Evolutionary conservation across 805 yeast genomes (phyloP), one percentile per base, ranked within the genome.

Genomic region (Sungouiozyma ichnusensis): DNA sequence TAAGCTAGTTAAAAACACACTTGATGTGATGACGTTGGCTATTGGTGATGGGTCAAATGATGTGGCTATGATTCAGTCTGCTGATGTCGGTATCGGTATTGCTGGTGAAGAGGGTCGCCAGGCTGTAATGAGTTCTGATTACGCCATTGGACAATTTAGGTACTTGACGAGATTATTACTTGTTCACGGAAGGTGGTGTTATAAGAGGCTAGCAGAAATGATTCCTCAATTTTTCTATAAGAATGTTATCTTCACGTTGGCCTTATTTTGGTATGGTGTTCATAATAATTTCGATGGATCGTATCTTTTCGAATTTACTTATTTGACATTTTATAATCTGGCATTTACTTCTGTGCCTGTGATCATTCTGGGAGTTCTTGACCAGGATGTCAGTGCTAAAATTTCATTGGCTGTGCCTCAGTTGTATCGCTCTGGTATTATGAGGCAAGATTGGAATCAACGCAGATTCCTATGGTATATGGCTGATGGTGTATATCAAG

Each of bases 21-120:
- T 84, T 38, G 77, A 77, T 49, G 94, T 84, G 19, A 84, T 84
- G 88, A 84, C 94, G 0, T 65, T 84, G 45, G 90, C 94, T 4
- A 82, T 84, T 55, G 94, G 94, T 51, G 94, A 84, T 63, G 94
- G 94, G 41, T 79, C 94, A 13, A 84, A 84, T 58, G 94, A 84
- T 65, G 94, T 84, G 44, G 88, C 94, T 6, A 84, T 84, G 94
- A 84, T 84, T 52, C 94, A 84, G 60, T 78, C 87, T 15, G 92
- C 94, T 1, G 81, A 84, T 63, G 81, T 84, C 38, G 94, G 94
- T 55, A 83, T 84, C 43, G 94, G 94, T 66, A 84, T 84, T 56
- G 88, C 88, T 2, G 94, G 94, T 64, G 94, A 84, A 66, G 94
- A 84, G 67, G 94, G 94, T 57, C 67, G 92, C 42, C 94, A 83